Conservation (phyloP, 2,329 filamentous ascomycete genomes). For the Aspergillus amoenus region DNA sequence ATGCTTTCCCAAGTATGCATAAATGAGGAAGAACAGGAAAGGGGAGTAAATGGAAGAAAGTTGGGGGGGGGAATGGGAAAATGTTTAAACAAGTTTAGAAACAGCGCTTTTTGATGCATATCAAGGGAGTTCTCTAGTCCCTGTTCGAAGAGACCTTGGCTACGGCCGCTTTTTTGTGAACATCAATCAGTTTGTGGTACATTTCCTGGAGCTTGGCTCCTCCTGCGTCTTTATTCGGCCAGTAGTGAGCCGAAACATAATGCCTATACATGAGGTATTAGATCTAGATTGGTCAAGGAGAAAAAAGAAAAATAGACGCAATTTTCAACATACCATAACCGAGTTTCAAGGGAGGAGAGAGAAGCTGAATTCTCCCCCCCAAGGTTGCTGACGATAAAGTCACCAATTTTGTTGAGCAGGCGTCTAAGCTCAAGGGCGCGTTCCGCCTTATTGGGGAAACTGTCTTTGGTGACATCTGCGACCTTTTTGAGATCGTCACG, state of each 20-base stretch:
- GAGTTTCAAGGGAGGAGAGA: conserved; percentile 42
- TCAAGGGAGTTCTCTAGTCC: conserved; percentile 17
- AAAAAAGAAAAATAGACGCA: not conserved
- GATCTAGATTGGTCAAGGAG: not conserved
- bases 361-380: conserved; percentile 38
- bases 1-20: conserved; percentile 30
- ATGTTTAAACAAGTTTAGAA: conserved; percentile 17
- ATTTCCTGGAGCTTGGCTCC: conserved; percentile 37
- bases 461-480: conserved; percentile 47
- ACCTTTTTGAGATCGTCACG: conserved; percentile 44
- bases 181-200: conserved; percentile 38
- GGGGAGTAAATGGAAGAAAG: not conserved
- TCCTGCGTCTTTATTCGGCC: conserved; percentile 46
- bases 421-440: conserved; percentile 45
- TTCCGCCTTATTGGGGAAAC: conserved; percentile 43
- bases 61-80: conserved; percentile 10
- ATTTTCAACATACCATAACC: conserved; percentile 42
- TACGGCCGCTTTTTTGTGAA: conserved; percentile 25
- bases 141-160: conserved; percentile 27
- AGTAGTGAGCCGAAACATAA: conserved; percentile 46
- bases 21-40: conserved; percentile 18
- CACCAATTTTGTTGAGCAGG: conserved; percentile 46
- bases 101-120: conserved; percentile 15
- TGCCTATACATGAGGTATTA: conserved; percentile 32
- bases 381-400: conserved; percentile 45